Evolutionary conservation across 208 protist genomes (phyloP), one percentile per base, ranked within the genome.

Genomic region (Leishmania turanica): DNA sequence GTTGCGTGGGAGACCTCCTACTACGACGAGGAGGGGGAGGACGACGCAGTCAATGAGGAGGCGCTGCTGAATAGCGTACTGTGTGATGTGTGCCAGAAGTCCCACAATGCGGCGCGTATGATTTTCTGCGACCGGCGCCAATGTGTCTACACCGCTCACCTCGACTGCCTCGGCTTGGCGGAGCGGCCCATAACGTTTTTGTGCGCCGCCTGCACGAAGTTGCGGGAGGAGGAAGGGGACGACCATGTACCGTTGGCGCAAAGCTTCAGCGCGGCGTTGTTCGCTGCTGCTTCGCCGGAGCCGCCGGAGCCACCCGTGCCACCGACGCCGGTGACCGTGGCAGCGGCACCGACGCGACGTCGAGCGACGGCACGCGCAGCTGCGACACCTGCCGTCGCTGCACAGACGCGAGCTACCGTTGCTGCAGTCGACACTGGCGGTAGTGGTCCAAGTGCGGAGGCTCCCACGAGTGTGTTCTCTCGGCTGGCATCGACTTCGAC

Each of bases 121-220:
- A 95, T 97, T 70, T 91, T 96, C 71, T 97, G 95, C 74, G 95
- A 97, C 76, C 88, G 91, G 1, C 89, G 93, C 3, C 80, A 95
- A 60, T 97, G 95, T 84, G 58, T 81, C 7, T 96, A 91, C 75
- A 85, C 87, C 24, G 95, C 91, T 1, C 95, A 97, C 78, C 76
- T 96, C 6, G 91, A 95, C 72, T 97, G 95, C 68, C 78, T 97
- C 45, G 68, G 83, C 49, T 58, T 96, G 34, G 68, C 77, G 34
- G 91, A 96, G 58, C 83, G 88, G 7, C 95, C 95, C 1, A 13
- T 90, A 24, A 95, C 90, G 24, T 97, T 93, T 85, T 75, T 95
- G 8, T 97, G 95, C 80, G 45, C 84, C 1, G 24, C 58, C 7
- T 97, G 93, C 69, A 82, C 84, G 49, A 74, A 81, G 51, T 74